Conservation (phyloP, 2,329 filamentous ascomycete species). For the Madurella mycetomatis region DNA sequence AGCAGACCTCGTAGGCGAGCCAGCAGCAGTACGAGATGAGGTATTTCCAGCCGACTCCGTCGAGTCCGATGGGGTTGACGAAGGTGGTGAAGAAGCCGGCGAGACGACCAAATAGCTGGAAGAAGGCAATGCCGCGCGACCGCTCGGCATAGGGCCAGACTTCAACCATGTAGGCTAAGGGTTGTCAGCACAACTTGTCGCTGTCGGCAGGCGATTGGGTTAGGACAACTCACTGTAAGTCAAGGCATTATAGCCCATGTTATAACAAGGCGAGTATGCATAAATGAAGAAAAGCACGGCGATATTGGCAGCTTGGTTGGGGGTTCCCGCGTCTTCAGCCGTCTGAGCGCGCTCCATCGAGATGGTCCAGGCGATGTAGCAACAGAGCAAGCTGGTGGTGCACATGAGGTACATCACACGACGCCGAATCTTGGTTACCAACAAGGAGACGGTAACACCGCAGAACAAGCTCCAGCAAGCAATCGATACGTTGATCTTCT, state of each 20-base stretch:
- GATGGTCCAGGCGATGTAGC: conserved; percentile 36
- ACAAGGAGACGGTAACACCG: conserved; percentile 37
- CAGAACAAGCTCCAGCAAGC: conserved; percentile 42
- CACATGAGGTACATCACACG: conserved; percentile 49
- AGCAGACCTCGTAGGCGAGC: conserved; percentile 24
- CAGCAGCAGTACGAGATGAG: conserved; percentile 26
- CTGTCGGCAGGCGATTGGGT: too few relatives aligned
- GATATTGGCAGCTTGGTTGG: conserved; percentile 33
- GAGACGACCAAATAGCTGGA: conserved; percentile 25
- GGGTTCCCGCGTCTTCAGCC: background rate
- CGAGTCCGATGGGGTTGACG: conserved; percentile 26
- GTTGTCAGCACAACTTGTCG: background rate
- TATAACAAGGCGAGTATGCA: conserved; percentile 54
- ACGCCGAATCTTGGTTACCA: conserved; percentile 41
- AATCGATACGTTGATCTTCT: conserved; percentile 42
- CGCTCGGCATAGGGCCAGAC: conserved; percentile 25
- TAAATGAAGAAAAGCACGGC: conserved; percentile 54
- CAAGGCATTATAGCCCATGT: conserved; percentile 60
- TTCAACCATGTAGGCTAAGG: conserved; percentile 27
- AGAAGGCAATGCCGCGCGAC: conserved; percentile 21
- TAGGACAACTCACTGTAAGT: conserved; percentile 48
- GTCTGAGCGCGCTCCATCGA: conserved; percentile 21
- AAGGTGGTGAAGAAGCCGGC: conserved; percentile 26
- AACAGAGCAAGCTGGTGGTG: conserved; percentile 43
- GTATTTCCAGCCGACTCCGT: conserved; percentile 24